Evolutionary conservation across 768 basidiomycete genomes (phyloP).

Genomic region (Rhizopogon salebrosus): DNA sequence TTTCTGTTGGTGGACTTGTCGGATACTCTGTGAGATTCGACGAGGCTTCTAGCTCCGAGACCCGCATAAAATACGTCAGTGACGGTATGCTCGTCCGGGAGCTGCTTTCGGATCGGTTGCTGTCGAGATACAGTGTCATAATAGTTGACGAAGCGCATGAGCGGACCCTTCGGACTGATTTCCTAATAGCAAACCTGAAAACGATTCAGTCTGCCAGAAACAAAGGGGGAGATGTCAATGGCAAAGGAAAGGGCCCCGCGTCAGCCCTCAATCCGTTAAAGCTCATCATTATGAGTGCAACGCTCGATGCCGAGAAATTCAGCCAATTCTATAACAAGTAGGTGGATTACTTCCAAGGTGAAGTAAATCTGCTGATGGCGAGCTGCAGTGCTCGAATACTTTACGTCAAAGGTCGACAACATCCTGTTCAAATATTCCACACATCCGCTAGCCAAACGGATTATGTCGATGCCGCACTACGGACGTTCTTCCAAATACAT

Average conservation of each 20-base stretch:
- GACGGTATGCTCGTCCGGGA: constrained; percentile 98
- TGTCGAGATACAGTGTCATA: constrained; percentile 81
- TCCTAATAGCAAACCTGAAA: constrained; percentile 89
- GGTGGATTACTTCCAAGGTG: constrained; percentile 20
- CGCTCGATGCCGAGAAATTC: constrained; percentile 93
- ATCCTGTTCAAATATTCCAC: constrained; percentile 84
- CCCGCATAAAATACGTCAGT: constrained; percentile 92
- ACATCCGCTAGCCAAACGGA: constrained; percentile 69
- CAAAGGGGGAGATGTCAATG: constrained; percentile 36
- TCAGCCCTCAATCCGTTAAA: constrained; percentile 64
- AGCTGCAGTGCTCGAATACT: constrained; percentile 74
- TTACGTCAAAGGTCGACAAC: constrained; percentile 90
- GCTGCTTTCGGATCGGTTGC: constrained; percentile 69
- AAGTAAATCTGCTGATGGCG: background rate
- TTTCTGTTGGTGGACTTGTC: constrained; percentile 67
- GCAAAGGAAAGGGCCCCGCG: constrained; percentile 32
- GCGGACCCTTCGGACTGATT: constrained; percentile 88
- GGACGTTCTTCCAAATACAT: constrained; percentile 94
- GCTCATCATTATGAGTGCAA: constrained; percentile 96
- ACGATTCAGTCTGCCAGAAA: constrained; percentile 70
- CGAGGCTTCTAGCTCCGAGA: constrained; percentile 64
- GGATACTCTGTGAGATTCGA: constrained; percentile 98
- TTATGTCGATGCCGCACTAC: constrained; percentile 84
- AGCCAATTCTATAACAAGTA: constrained; percentile 82
- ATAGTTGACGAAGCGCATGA: constrained; percentile 98